phyloP scores from a whole-genome alignment of 176 grass and related monocot genomes.

The Luzula sylvatica region DNA sequence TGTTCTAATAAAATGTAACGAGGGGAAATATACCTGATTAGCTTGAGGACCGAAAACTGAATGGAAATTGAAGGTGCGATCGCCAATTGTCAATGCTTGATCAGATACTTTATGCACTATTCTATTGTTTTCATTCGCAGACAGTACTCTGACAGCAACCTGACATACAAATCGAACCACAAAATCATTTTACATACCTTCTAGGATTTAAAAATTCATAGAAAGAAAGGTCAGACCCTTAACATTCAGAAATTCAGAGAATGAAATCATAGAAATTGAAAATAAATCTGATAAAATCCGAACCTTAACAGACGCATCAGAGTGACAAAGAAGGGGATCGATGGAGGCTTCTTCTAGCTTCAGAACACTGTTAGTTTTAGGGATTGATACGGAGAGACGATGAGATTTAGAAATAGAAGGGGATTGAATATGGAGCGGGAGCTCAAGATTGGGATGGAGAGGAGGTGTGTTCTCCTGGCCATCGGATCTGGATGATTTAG shows the following conservation, averaged over 20 bases:
- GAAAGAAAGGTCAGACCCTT: background rate
- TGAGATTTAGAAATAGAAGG: background rate
- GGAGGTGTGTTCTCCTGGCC: conserved; percentile 29
- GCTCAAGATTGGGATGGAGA: conserved; percentile 17
- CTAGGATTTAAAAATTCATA: background rate
- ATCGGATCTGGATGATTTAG: conserved; percentile 7
- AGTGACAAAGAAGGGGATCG: background rate
- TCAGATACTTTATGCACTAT: conserved; percentile 18
- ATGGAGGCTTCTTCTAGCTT: background rate
- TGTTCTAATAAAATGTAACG: background rate
- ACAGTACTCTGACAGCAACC: conserved; percentile 31
- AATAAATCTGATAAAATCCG: background rate
- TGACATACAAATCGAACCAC: conserved; percentile 3
- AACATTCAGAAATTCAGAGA: background rate
- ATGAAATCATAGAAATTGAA: background rate
- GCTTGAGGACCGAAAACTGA: conserved; percentile 62
- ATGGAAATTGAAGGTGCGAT: conserved; percentile 44
- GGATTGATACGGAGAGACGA: background rate
- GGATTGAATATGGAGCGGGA: background rate
- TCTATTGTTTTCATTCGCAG: conserved; percentile 13
- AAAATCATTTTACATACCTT: background rate
- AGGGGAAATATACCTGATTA: conserved; percentile 40
- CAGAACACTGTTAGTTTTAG: background rate
- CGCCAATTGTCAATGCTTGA: conserved; percentile 51
- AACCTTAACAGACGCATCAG: conserved; percentile 30